Evolutionary conservation across 2,329 filamentous ascomycete species (phyloP).

Genomic region (Aureobasidium vineae): DNA sequence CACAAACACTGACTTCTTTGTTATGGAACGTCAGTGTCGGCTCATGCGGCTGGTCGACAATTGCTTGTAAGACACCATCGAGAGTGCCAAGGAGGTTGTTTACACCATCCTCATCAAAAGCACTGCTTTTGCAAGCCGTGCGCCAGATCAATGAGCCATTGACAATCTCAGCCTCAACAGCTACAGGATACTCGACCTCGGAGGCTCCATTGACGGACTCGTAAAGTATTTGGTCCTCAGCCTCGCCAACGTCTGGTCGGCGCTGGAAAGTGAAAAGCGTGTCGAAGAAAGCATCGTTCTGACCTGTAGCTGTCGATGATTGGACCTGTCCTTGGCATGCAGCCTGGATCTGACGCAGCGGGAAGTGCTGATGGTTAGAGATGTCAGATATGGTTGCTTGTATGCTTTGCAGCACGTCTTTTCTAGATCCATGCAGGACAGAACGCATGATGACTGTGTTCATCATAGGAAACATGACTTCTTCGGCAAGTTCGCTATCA

Average conservation of each 20-base stretch:
- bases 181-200: conserved; percentile 76
- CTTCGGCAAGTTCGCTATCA: conserved; percentile 66
- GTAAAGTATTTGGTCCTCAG: conserved; percentile 48
- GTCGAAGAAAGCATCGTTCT: conserved; percentile 52
- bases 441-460: conserved; percentile 78
- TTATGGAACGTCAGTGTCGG: conserved; percentile 57
- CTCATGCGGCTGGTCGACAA: conserved; percentile 53
- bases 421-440: conserved; percentile 66
- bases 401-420: conserved; percentile 67
- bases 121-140: conserved; percentile 63
- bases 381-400: conserved; percentile 68
- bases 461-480: conserved; percentile 83
- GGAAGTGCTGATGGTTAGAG: conserved; percentile 71
- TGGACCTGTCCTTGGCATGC: conserved; percentile 52
- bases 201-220: conserved; percentile 63
- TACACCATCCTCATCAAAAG: conserved; percentile 51
- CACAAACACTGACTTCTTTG: conserved; percentile 62
- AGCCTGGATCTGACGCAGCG: conserved; percentile 65
- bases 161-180: conserved; percentile 72
- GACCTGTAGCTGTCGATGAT: not conserved
- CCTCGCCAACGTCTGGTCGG: conserved; percentile 40
- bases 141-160: conserved; percentile 63
- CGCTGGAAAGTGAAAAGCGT: conserved; percentile 67
- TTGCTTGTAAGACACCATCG: conserved; percentile 57
- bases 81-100: conserved; percentile 57